phyloP scores from a whole-genome alignment of 208 protist species.

The Trypanosoma cruzi region DNA sequence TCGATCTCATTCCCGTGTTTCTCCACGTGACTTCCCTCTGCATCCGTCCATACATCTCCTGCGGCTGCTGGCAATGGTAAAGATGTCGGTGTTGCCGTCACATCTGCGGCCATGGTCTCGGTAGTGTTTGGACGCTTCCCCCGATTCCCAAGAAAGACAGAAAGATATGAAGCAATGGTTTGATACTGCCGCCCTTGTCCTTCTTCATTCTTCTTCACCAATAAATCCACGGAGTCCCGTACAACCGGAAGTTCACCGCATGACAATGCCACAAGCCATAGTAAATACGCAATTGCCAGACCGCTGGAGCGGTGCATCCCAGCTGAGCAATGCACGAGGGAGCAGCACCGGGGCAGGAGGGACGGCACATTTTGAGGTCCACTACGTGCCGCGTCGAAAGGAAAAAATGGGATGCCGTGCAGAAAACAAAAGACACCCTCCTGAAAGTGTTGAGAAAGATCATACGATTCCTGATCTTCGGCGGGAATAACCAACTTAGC shows the following conservation, averaged over 20 bases:
- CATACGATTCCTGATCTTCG: conserved; percentile 62
- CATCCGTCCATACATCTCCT: neutral
- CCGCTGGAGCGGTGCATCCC: conserved; percentile 86
- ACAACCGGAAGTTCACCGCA: conserved; percentile 17
- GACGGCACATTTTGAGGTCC: neutral
- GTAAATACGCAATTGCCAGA: conserved; percentile 59
- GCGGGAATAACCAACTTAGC: conserved; percentile 67
- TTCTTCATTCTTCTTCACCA: neutral
- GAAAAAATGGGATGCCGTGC: conserved; percentile 48
- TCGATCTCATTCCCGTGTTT: neutral
- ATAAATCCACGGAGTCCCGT: neutral
- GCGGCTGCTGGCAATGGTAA: neutral
- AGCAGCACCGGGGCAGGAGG: conserved; percentile 21
- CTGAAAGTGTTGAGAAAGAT: conserved; percentile 79
- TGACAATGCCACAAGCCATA: conserved; percentile 61
- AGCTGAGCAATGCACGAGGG: conserved; percentile 79
- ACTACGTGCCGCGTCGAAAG: neutral
- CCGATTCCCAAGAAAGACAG: conserved; percentile 18
- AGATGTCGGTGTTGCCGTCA: neutral
- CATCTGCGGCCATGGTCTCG: neutral
- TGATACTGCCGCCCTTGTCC: conserved; percentile 9
- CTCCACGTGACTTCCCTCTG: neutral
- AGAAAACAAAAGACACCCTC: conserved; percentile 62
- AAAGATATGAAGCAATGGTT: conserved; percentile 29
- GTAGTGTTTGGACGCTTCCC: neutral